Percentiles rank a stretch among this genome's conserved stretches.
Evolutionary conservation across 805 yeast genomes (phyloP).

Genomic region (Kodamaea nitidulidarum): DNA sequence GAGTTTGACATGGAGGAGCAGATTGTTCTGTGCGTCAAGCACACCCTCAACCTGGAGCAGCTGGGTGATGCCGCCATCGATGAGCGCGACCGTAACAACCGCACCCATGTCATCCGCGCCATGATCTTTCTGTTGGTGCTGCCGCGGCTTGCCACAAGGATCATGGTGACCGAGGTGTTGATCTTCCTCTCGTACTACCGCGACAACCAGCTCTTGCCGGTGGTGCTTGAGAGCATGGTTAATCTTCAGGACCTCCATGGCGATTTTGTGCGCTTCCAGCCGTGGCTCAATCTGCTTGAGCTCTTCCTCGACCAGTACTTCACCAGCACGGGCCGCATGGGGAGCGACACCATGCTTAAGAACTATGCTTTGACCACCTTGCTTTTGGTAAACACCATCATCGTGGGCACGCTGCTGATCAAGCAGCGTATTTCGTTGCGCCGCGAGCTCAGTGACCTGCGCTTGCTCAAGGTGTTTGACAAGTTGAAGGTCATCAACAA

Average conservation of each 20-base stretch:
- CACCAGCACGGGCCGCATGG: slow-evolving; percentile 13
- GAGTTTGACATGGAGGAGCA: slow-evolving; percentile 39
- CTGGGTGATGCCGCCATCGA: slow-evolving; percentile 10
- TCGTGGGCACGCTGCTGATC: slow-evolving; percentile 24
- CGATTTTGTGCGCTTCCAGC: slow-evolving; percentile 34
- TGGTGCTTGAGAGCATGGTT: slow-evolving; percentile 29
- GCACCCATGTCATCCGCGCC: slow-evolving; percentile 32
- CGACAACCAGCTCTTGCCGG: slow-evolving; percentile 22
- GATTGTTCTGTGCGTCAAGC: slow-evolving; percentile 37
- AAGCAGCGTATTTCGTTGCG: slow-evolving; percentile 29
- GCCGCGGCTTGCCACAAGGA: slow-evolving; percentile 38
- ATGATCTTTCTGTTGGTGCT: slow-evolving; percentile 37
- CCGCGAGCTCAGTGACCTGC: slow-evolving; percentile 34
- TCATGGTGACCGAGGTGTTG: slow-evolving; percentile 39
- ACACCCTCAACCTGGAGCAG: slow-evolving; percentile 26
- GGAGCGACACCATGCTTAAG: slow-evolving; percentile 21
- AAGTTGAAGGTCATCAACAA: slow-evolving; percentile 30
- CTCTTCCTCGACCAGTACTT: slow-evolving; percentile 30
- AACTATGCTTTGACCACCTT: slow-evolving; percentile 36
- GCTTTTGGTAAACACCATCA: slow-evolving; percentile 31
- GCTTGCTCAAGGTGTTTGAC: slow-evolving; percentile 32
- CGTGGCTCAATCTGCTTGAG: slow-evolving; percentile 39
- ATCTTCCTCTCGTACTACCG: slow-evolving; percentile 31
- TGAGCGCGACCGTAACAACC: slow-evolving; percentile 19
- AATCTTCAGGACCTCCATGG: slow-evolving; percentile 34